Base-by-base conservation (phyloP, 768 basidiomycete species). In the Tremella mesenterica region DNA sequence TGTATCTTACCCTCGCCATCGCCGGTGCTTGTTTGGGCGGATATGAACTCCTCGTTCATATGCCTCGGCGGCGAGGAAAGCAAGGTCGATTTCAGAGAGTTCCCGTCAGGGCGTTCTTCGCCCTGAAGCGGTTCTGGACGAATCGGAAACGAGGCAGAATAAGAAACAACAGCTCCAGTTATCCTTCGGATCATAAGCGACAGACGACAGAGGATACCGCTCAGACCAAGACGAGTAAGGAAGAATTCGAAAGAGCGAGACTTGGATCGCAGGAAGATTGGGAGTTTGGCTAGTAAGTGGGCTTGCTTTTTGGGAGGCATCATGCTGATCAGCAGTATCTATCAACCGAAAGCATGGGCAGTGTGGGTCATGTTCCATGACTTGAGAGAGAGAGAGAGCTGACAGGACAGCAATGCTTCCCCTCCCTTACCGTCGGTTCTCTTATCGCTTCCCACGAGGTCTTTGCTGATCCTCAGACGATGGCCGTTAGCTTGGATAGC, bases 251-350 rank as follows among this genome's bases (percentile, higher is more conserved):
- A 45, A 26, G 52, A 48, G 12, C 39, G 13, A 23, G 53, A 48
- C 44, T 73, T 2, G 72, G 72, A 0, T 57, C 60, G 12, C 56
- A 69, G 48, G 72, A 73, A 48, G 31, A 45, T 2, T 73, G 72
- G 72, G 70, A 71, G 46, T 73, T 69, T 53, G 65, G 62, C 29
- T 71, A 73, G 71, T 72, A 48, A 57, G 68, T 60, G n/a, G 4
- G 41, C n/a, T 25, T 27, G 25, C n/a, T n/a, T 3, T 8, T 27
- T 18, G n/a, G 28, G 28, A 30, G n/a, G n/a, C 21, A 18, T 16
- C 21, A 45, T 49, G 52, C 18, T 14, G 26, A 30, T 26, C 13
- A 16, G 27, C 56, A 69, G 67, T 41, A 67, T 70, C 4, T 65
- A 52, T 50, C 68, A 70, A 47, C 65, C 68, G 0, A 67, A 63